Percentiles rank a stretch among this genome's conserved stretches.
These are phyloP conservation scores for Eragrostis nindensis DNA, from an alignment of 176 grass and related monocot species.

Conservation along the genomic window DNA sequence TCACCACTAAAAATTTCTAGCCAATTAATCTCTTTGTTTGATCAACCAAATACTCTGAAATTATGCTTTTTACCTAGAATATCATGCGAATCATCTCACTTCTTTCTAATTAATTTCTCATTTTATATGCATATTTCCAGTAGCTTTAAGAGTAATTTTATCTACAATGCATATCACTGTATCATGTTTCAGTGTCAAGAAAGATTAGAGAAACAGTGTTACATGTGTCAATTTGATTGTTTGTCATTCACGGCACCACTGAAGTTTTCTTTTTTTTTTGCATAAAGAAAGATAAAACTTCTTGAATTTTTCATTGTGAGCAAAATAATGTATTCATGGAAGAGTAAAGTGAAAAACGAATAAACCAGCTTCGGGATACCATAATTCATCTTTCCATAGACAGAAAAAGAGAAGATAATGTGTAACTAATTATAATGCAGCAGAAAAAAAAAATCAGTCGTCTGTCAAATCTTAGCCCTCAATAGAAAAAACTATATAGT, in stretches of 20 bases:
- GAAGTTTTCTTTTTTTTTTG: not conserved
- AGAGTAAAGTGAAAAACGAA: too few species aligned
- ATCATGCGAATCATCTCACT: not conserved
- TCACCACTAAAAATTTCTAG: not conserved
- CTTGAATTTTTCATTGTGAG: not conserved
- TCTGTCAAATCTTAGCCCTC: too few species aligned
- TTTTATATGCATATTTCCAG: not conserved
- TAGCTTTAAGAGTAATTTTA: constrained; percentile 12
- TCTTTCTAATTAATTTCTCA: not conserved
- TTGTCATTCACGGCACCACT: not conserved
- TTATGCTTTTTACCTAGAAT: not conserved
- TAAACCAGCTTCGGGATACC: too few species aligned
- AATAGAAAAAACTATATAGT: too few species aligned
- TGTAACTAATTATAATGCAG: not conserved
- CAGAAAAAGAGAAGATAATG: too few species aligned
- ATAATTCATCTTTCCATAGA: too few species aligned
- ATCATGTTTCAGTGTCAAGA: not conserved
- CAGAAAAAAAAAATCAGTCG: too few species aligned
- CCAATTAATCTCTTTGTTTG: not conserved
- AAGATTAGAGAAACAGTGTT: not conserved
- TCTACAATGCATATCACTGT: not conserved
- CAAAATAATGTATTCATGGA: constrained; percentile 13
- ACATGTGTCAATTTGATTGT: not conserved
- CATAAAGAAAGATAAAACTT: not conserved
- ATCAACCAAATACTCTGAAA: not conserved